These are phyloP conservation scores for Viola pubescens DNA, from an alignment of 441 rosid species.

Conservation along the genomic window DNA sequence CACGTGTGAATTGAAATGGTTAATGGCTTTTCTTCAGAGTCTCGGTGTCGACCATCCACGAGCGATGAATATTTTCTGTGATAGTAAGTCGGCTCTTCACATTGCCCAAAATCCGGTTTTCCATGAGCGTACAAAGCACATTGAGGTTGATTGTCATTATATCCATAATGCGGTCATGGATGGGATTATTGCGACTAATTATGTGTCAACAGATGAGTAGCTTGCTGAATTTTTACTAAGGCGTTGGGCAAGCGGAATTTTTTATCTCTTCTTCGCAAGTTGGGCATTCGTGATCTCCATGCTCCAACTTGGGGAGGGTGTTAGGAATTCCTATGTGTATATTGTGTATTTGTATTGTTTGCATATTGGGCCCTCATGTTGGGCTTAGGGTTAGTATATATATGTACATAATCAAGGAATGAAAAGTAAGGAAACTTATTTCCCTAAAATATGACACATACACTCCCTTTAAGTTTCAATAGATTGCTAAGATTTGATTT, in stretches of 20 bases:
- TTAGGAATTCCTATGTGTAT: no score
- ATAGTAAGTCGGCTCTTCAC: background rate
- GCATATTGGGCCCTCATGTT: no score
- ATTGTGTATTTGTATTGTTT: no score
- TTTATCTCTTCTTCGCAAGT: background rate
- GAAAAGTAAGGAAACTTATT: no score
- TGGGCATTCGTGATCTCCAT: background rate
- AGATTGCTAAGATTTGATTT: no score
- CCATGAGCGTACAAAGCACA: background rate
- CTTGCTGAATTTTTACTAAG: background rate
- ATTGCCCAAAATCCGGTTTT: background rate
- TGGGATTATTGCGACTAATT: background rate
- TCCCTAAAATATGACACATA: no score
- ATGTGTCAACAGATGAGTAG: background rate
- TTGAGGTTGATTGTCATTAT: background rate
- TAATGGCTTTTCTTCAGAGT: background rate
- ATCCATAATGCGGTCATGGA: background rate
- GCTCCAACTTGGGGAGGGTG: background rate
- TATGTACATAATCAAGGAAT: no score
- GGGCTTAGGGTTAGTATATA: no score
- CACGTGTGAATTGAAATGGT: background rate
- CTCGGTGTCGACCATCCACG: background rate
- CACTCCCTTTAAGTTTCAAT: no score
- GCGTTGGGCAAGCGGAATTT: background rate
- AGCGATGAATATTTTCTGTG: background rate